A percentile compares a stretch with the other conserved stretches of the same genome.
These are phyloP conservation scores for Yamadazyma triangularis DNA, from an alignment of 1,139 yeast species.

Conservation along the genomic window DNA sequence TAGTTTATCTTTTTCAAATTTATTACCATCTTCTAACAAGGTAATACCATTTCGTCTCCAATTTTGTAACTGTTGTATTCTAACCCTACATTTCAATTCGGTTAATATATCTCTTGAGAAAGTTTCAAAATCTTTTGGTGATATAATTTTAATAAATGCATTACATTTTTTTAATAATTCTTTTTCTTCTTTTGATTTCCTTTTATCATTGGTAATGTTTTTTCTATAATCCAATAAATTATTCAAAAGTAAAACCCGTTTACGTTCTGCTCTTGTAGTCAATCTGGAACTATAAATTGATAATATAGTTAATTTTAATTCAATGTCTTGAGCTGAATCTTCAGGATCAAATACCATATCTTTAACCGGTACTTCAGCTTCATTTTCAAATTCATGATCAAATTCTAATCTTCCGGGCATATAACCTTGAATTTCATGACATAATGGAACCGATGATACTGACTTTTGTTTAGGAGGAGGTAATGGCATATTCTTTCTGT, in stretches of 20 bases:
- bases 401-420: constrained; percentile 99
- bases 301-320: constrained; percentile 78
- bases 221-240: constrained; percentile 78
- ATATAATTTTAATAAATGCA: constrained; percentile 77
- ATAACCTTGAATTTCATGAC: constrained; percentile 95
- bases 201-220: constrained; percentile 71
- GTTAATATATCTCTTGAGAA: constrained; percentile 69
- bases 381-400: constrained; percentile 94
- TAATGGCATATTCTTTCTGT: constrained; percentile 58
- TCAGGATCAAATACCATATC: constrained; percentile 96
- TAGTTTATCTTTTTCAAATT: constrained; percentile 84
- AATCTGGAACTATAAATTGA: constrained; percentile 87
- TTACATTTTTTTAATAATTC: constrained; percentile 72
- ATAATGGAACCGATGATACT: constrained; percentile 87
- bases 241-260: constrained; percentile 74
- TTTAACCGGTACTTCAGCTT: constrained; percentile 89
- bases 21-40: constrained; percentile 75
- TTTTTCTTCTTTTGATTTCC: constrained; percentile 83
- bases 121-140: constrained; percentile 72
- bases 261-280: constrained; percentile 89
- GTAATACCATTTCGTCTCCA: constrained; percentile 91
- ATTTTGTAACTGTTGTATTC: constrained; percentile 86
- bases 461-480: constrained; percentile 83
- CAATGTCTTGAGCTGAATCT: constrained; percentile 82
- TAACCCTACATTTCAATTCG: constrained; percentile 73